Evolutionary conservation across 31 red algal species (phyloP), one percentile per base, ranked within the genome.

Genomic region (Bonnemaisonia californica): DNA sequence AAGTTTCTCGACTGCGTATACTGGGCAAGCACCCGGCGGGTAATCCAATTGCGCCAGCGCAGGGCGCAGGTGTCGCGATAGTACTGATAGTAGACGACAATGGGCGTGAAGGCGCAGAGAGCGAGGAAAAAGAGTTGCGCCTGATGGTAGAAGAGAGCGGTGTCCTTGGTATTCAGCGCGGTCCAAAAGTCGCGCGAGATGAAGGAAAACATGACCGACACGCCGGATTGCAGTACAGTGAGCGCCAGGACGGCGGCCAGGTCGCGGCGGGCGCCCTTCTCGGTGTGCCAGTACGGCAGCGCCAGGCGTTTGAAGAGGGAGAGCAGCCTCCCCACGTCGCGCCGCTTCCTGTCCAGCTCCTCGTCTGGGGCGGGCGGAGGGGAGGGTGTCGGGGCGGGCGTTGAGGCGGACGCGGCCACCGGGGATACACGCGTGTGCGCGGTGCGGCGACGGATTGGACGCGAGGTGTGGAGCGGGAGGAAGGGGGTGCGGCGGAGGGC

Each of bases 181-280:
- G 84, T 92, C 92, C 92, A 98, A 80, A 98, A 95, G 74, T 98
- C 96, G 13, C 89, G 74, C 38, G 77, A 84, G 16, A 98, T 87
- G 63, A 76, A 98, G 28, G 90, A 93, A 62, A 98, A 92, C 24
- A 86, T 72, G 29, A 98, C 96, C 5, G 96, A 95, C 34, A 98
- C 85, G 27, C 96, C 96, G 41, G 75, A 71, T 28, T 95, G 88
- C 23, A 90, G 69, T 1, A 95, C 77, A 22, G 92, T 90, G 4
- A 95, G 73, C 16, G 92, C 96, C 1, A 98, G 37, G 3, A 98
- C 89, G 3, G 51, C 82, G 3, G 80, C 89, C 3, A 95, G 55
- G 62, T 92, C 79, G 37, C 76, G 40, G 29, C 87, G 85, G 1
- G 87, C 95, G 37, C 71, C 70, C 33, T 68, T 78, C 23, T 85